These are phyloP conservation scores for Paecilomyces formosus DNA, from an alignment of 2,329 filamentous ascomycete species.

Conservation along the genomic window DNA sequence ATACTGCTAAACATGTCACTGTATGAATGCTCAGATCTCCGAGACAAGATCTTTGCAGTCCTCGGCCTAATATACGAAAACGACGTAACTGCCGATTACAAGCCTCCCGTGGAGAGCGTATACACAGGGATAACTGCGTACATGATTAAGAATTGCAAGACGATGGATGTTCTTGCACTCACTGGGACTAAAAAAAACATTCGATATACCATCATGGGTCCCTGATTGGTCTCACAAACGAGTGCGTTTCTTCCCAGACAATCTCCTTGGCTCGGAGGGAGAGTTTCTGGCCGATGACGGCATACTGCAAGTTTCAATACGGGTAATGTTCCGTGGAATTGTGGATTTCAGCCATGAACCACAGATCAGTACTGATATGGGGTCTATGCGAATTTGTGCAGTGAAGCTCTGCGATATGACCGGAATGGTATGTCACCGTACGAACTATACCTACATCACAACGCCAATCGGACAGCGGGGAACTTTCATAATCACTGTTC, in stretches of 20 bases:
- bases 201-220: slow-evolving; percentile 1
- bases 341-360: background rate
- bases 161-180: slow-evolving; percentile 1
- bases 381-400: background rate
- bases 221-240: slow-evolving; percentile 1
- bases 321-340: background rate
- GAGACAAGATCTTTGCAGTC: background rate
- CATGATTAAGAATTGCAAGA: background rate
- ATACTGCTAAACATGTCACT: background rate
- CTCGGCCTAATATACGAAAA: background rate
- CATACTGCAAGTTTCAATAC: background rate
- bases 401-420: background rate
- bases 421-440: background rate
- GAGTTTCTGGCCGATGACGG: background rate
- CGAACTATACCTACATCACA: background rate
- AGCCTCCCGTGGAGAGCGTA: background rate
- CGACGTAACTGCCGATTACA: background rate
- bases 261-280: background rate
- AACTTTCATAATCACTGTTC: background rate
- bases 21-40: background rate
- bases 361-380: background rate
- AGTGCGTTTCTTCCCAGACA: background rate
- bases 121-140: slow-evolving; percentile 1
- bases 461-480: background rate
- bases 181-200: background rate